Base-by-base conservation (phyloP, 768 basidiomycete genomes). In the Suillus luteus region DNA sequence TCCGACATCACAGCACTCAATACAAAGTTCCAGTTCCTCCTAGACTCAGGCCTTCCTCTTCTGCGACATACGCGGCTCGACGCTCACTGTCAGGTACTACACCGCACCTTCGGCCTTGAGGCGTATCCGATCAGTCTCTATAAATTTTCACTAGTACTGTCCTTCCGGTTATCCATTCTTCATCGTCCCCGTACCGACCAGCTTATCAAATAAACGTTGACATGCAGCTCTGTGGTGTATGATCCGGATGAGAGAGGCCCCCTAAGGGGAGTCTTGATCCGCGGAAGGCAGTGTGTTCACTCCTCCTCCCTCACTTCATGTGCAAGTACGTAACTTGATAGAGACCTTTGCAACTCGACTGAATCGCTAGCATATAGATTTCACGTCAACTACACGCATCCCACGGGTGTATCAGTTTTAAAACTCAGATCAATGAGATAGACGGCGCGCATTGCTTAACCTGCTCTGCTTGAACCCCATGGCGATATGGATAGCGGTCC, bases 21-120 rank as follows among this genome's bases (percentile, higher is more conserved):
- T 27, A 57, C 65, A 63, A 38, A 22, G 55, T 48, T 52, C 62
- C 46, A 49, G 38, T 59, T 41, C 55, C 55, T 65, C 44, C 40
- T 44, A 55, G 46, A 22, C 31, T 31, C 31, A 31, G 31, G 31
- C 33, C 58, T 64, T 33, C 8, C 52, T 31, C 44, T 33, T 41
- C 14, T 75, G 73, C 72, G 70, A 70, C 41, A 51, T 59, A 49
- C 27, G 40, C 73, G 71, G 73, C 72, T 74, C 74, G 61, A 69
- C 65, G 41, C 41, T 52, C 51, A 52, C 15, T 52, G 3, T 17
- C 17, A 22, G 55, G 55, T 40, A 27, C 22, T 14, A 15, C 38
- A 40, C 60, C 33, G 60, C 52, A 64, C 31, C 3, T 31, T 31
- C 31, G 11, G 57, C 57, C 27, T 58, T n/a, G 19, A 17, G 11